Conservation (phyloP, 2,329 filamentous ascomycete species). For the Sporothrix pseudoabietina region DNA sequence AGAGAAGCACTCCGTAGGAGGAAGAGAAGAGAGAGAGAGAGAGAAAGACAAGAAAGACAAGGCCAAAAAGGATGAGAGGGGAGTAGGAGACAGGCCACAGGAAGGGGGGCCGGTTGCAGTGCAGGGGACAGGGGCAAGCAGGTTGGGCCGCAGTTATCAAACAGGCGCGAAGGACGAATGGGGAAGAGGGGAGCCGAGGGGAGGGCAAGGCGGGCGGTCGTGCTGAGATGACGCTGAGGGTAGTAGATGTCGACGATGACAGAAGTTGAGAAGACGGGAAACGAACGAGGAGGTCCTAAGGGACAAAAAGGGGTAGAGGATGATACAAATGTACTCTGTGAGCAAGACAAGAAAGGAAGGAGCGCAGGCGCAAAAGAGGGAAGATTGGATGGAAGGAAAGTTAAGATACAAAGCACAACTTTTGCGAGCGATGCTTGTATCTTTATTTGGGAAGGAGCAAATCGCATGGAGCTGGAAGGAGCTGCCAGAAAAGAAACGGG, state of each 20-base stretch:
- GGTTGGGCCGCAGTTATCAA: constrained; percentile 19
- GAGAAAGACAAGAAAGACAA: not conserved
- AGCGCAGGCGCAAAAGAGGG: not conserved
- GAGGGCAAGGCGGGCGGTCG: not conserved
- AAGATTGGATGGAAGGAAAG: not conserved
- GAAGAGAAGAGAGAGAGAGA: not conserved
- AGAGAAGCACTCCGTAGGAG: not conserved
- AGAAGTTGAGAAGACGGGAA: not conserved
- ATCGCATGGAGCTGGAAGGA: not conserved
- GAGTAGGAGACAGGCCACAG: constrained; percentile 1
- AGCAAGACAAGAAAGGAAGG: not conserved
- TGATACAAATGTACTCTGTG: not conserved
- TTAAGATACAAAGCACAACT: not conserved
- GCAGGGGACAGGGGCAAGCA: constrained; percentile 16
- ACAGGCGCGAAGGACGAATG: constrained; percentile 17
- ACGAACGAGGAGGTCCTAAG: not conserved
- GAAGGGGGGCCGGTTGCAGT: constrained; percentile 14
- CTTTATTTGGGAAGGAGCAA: constrained; percentile 5
- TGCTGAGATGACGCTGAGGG: not conserved
- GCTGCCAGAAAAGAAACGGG: not conserved
- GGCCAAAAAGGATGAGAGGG: not conserved
- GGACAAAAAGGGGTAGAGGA: not conserved
- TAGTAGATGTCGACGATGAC: not conserved
- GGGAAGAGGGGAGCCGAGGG: constrained; percentile 18
- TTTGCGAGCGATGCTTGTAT: not conserved